Evolutionary conservation across 169 alveolate genomes (phyloP).

Genomic region (Plasmodium sp.): DNA sequence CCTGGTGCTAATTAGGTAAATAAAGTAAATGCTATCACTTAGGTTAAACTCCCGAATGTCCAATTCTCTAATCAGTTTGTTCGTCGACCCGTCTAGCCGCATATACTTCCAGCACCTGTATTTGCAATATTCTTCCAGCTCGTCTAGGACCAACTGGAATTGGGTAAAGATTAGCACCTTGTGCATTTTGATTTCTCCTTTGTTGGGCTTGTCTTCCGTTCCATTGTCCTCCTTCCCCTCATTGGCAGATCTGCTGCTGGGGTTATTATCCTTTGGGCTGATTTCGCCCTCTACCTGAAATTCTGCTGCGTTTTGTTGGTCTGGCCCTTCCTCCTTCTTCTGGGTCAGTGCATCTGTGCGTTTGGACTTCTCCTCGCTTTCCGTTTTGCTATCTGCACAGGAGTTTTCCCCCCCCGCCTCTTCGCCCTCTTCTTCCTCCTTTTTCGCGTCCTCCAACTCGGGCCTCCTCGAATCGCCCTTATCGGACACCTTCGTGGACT

Average conservation of each 20-base stretch:
- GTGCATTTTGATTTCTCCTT: constrained; percentile 82
- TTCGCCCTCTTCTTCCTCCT: constrained; percentile 12
- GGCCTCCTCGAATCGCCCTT: constrained; percentile 16
- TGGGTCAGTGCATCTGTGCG: neutral
- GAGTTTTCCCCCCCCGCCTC: neutral
- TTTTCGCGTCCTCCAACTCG: constrained; percentile 25
- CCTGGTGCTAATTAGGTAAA: constrained; percentile 91
- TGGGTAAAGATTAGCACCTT: constrained; percentile 92
- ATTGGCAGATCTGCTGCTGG: neutral
- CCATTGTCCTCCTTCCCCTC: constrained; percentile 6
- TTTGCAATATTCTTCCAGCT: constrained; percentile 90
- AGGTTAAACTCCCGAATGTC: constrained; percentile 92
- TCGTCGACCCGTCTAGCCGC: constrained; percentile 93
- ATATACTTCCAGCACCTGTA: constrained; percentile 92
- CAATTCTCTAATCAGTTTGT: constrained; percentile 90
- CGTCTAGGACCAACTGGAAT: constrained; percentile 92
- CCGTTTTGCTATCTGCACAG: neutral
- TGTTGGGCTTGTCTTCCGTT: neutral
- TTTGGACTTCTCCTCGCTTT: neutral
- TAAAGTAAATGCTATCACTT: constrained; percentile 85
- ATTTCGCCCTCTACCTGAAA: neutral
- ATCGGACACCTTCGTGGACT: constrained; percentile 31
- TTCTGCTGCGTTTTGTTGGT: neutral
- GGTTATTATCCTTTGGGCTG: neutral
- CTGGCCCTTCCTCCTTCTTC: neutral